Conservation (phyloP, 805 yeast genomes). For the Teunomyces tritomae region DNA sequence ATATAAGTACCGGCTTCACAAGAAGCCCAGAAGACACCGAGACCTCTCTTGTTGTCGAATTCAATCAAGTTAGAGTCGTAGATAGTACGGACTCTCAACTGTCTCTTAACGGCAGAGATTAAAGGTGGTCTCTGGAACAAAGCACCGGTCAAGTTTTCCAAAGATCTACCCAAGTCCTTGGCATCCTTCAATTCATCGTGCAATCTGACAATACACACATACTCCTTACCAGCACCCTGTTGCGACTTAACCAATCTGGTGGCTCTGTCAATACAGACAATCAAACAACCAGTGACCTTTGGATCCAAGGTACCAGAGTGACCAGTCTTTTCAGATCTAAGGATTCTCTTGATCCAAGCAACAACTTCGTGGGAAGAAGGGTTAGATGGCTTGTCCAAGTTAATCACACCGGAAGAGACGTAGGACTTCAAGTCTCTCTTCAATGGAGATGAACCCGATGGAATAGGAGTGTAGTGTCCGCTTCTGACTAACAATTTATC, state of each 20-base stretch:
- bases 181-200: conserved; percentile 92
- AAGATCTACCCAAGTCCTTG: conserved; percentile 79
- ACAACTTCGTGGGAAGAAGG: conserved; percentile 99
- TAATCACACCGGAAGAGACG: conserved; percentile 92
- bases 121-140: conserved; percentile 98
- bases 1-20: conserved; percentile 99
- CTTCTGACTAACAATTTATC: conserved; percentile 93
- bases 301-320: conserved; percentile 99
- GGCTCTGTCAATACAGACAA: conserved; percentile 97
- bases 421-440: conserved; percentile 91
- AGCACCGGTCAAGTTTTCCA: conserved; percentile 97
- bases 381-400: conserved; percentile 96
- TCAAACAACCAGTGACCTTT: conserved; percentile 96
- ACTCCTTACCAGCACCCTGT: conserved; percentile 99
- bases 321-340: conserved; percentile 96
- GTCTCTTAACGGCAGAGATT: conserved; percentile 98
- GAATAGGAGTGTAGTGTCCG: conserved; percentile 97
- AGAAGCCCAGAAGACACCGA: conserved; percentile 99
- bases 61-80: conserved; percentile 94
- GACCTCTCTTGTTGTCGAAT: conserved; percentile 93
- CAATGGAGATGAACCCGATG: conserved; percentile 91
- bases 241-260: conserved; percentile 97
- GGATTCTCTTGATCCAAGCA: conserved; percentile 96
- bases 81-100: conserved; percentile 95
- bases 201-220: conserved; percentile 93